A percentile compares a stretch with the other conserved stretches of the same genome.
Evolutionary conservation across 2,329 filamentous ascomycete genomes (phyloP).

Genomic region (Phialophora macrospora): DNA sequence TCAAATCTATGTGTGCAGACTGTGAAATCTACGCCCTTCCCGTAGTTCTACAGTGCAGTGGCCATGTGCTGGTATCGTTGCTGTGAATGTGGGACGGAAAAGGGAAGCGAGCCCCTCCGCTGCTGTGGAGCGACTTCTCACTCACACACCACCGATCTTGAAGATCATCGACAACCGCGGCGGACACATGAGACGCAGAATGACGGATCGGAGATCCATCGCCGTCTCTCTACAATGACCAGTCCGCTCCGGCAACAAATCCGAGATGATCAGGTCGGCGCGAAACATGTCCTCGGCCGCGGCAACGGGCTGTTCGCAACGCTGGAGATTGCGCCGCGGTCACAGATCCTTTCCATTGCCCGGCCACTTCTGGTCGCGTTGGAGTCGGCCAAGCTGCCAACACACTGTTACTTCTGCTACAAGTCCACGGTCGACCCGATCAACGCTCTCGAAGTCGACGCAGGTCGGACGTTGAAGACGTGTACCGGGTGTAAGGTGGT

Average conservation of each 20-base stretch:
- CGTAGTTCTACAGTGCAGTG: too few species aligned
- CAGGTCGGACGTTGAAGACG: conserved; percentile 51
- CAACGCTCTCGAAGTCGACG: conserved; percentile 29
- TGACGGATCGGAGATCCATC: background rate
- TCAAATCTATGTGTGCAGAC: too few species aligned
- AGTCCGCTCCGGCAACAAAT: conserved; percentile 13
- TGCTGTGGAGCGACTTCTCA: background rate
- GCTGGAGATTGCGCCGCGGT: conserved; percentile 53
- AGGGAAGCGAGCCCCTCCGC: too few species aligned
- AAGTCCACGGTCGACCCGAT: conserved; percentile 20
- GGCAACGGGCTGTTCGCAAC: conserved; percentile 63
- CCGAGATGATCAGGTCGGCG: conserved; percentile 15
- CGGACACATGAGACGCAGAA: background rate
- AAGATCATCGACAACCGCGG: background rate
- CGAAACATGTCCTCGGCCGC: conserved; percentile 13
- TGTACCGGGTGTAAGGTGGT: conserved; percentile 64
- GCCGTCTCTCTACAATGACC: conserved; percentile 11
- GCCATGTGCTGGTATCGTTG: too few species aligned
- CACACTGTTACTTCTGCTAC: conserved; percentile 65
- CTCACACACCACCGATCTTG: background rate
- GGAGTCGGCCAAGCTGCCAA: conserved; percentile 56
- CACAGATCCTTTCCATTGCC: conserved; percentile 55
- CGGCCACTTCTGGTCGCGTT: conserved; percentile 61
- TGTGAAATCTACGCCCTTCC: too few species aligned
- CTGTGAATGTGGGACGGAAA: too few species aligned